Evolutionary conservation across 2,329 filamentous ascomycete genomes (phyloP).

Genomic region (Talaromyces sp.): DNA sequence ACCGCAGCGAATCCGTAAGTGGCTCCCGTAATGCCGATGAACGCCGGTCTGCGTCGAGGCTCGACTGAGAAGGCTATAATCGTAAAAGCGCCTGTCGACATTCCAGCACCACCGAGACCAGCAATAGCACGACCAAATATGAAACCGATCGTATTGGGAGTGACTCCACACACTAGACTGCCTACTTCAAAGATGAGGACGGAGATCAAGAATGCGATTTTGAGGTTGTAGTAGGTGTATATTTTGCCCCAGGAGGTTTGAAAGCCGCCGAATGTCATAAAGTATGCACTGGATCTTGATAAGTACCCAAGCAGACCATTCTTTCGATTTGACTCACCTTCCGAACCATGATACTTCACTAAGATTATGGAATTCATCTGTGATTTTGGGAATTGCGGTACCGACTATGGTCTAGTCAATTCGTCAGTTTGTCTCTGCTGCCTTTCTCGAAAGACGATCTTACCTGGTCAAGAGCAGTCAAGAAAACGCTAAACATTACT

Average conservation of each 20-base stretch:
- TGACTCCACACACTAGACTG: slow-evolving; percentile 25
- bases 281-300: neutral
- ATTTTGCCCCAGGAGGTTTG: slow-evolving; percentile 12
- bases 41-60: slow-evolving; percentile 29
- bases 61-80: slow-evolving; percentile 29
- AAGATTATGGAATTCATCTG: slow-evolving; percentile 6
- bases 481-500: slow-evolving; percentile 10
- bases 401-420: slow-evolving; percentile 7
- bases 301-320: neutral
- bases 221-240: slow-evolving; percentile 8
- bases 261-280: slow-evolving; percentile 11
- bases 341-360: slow-evolving; percentile 11
- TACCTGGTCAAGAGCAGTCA: slow-evolving; percentile 9
- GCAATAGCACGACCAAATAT: slow-evolving; percentile 29
- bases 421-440: neutral
- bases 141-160: slow-evolving; percentile 23
- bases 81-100: slow-evolving; percentile 42
- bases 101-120: slow-evolving; percentile 28
- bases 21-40: slow-evolving; percentile 27
- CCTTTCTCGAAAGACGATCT: neutral
- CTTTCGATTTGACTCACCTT: neutral
- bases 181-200: slow-evolving; percentile 28
- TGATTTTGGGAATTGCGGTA: slow-evolving; percentile 17
- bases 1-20: slow-evolving; percentile 19
- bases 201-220: slow-evolving; percentile 18